Evolutionary conservation across 495 filamentous ascomycete genomes (phyloP).

Genomic region (Aspergillus homomorphus): DNA sequence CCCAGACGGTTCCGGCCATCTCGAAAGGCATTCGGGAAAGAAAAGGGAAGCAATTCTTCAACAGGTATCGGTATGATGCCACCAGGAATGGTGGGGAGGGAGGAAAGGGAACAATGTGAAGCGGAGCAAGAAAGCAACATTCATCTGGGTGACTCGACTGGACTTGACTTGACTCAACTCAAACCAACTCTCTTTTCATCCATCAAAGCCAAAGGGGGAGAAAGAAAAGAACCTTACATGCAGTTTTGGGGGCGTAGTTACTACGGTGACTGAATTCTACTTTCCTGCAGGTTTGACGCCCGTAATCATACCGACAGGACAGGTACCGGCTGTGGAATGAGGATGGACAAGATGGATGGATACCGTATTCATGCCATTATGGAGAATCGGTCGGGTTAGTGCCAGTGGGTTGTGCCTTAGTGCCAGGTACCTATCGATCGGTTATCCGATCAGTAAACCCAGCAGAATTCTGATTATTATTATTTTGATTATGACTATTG

Average conservation of each 20-base stretch:
- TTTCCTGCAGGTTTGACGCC: neutral
- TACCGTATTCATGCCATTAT: neutral
- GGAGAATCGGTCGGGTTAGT: neutral
- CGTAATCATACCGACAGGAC: neutral
- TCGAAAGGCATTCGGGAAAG: neutral
- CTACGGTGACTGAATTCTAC: neutral
- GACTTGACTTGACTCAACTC: too few species aligned
- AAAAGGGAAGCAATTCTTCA: neutral
- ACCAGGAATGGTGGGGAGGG: neutral
- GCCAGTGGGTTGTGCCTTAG: neutral
- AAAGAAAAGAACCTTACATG: neutral
- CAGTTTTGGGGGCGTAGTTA: neutral
- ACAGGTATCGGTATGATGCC: neutral
- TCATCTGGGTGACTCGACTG: too few species aligned
- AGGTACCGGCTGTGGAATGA: neutral
- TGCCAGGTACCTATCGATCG: neutral
- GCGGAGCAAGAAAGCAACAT: neutral
- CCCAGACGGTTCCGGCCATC: slow-evolving; percentile 10
- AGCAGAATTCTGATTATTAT: neutral
- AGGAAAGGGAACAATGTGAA: neutral
- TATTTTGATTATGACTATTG: too few species aligned
- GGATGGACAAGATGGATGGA: neutral
- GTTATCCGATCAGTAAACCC: neutral
- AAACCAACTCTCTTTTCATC: too few species aligned
- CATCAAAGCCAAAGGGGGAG: too few species aligned